Percentiles rank a stretch among this genome's conserved stretches.
phyloP scores from a whole-genome alignment of 2,329 filamentous ascomycete species.

The Gaeumannomyces tritici region DNA sequence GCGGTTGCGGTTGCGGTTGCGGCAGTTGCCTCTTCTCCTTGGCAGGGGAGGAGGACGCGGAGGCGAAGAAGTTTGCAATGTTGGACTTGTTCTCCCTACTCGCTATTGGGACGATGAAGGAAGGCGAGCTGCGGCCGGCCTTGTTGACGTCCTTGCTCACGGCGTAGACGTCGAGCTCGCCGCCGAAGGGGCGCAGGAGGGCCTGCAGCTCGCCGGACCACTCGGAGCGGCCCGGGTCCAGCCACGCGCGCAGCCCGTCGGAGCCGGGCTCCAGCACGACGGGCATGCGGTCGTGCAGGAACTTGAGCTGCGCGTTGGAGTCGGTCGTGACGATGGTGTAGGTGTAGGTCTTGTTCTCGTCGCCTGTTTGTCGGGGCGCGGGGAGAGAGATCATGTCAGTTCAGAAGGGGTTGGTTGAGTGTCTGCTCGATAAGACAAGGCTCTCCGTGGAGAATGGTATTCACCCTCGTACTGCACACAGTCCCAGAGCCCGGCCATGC shows the following conservation, averaged over 20 bases:
- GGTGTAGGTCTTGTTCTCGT: constrained; percentile 65
- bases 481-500: constrained; percentile 87
- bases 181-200: constrained; percentile 68
- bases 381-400: background rate
- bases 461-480: constrained; percentile 70
- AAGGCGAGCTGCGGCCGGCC: constrained; percentile 81
- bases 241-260: constrained; percentile 61
- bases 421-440: too few relatives aligned
- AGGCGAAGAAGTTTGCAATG: constrained; percentile 87
- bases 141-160: constrained; percentile 88
- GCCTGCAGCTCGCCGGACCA: constrained; percentile 75
- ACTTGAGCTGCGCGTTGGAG: constrained; percentile 72
- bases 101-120: constrained; percentile 72
- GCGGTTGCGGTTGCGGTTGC: too few relatives aligned
- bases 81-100: constrained; percentile 86
- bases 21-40: background rate
- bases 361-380: constrained; percentile 24
- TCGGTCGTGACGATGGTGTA: constrained; percentile 92
- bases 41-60: constrained; percentile 27
- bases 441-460: too few relatives aligned
- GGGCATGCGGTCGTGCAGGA: constrained; percentile 92
- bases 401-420: too few relatives aligned
- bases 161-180: constrained; percentile 74
- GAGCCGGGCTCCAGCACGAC: constrained; percentile 77
- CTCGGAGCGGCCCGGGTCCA: constrained; percentile 60